Evolutionary conservation across 192 early-diverging fungal species (phyloP), one percentile per base, ranked within the genome.

Genomic region (Linnemannia hyalina): DNA sequence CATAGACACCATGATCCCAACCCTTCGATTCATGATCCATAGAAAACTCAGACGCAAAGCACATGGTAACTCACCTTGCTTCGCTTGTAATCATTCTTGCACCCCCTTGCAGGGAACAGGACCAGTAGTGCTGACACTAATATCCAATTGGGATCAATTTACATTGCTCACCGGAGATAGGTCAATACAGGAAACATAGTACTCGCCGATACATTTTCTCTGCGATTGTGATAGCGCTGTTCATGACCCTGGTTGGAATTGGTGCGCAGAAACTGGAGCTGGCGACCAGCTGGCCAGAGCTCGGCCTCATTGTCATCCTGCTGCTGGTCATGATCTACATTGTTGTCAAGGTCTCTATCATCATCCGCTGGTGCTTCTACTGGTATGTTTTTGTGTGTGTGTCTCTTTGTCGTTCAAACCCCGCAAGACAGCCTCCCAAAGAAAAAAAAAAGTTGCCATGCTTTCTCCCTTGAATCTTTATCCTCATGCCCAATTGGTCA

Each of bases 291-390:
- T 86, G 84, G 84, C 78, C 79, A 36, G 79, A 86, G 18, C 79
- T 86, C 8, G 74, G 71, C 20, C 29, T 86, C 10, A 47, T 86
- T 11, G 76, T 81, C 47, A 11, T 77, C 32, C 32, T 86, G 3
- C 71, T 86, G 35, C 9, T 86, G 16, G 52, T 75, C 68, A 86
- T 86, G 84, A 73, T 80, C 40, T 86, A 86, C 52, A 22, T 86
- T 42, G 84, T 86, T 1, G 84, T 86, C 75, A 86, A 86, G 71
- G 84, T 86, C 70, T 86, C 79, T 38, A 86, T 86, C 23, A 46
- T 89, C 26, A 77, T 89, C 41, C 83, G 83, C 15, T 89, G 83
- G 88, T 89, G 88, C 40, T 89, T 89, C 55, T 89, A 89, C 52
- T 89, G 88, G 88, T 86, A 77, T 71, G 44, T 55, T 3, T 22